Base-by-base conservation (phyloP, 257 asterid genomes). In the Penstemon barbatus region DNA sequence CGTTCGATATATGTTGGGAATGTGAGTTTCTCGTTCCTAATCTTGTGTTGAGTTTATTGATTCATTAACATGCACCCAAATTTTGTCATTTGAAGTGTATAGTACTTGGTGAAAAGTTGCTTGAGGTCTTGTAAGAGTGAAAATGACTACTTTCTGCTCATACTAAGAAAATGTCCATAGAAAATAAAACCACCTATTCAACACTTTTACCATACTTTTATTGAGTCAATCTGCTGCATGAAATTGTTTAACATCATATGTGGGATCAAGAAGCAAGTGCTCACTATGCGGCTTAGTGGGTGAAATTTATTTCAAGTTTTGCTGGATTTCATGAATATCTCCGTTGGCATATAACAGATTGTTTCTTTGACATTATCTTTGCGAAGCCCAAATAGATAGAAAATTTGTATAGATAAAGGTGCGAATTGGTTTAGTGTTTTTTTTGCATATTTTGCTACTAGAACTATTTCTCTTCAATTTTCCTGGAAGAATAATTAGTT, bases 1-100 rank as follows among this genome's bases (percentile, higher is more conserved):
- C 91, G 96, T 52, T 91, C 97, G 13, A 85, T 91, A 74, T 89
- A 85, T 81, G 96, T 91, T 68, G 97, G 97, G 38, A 91, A 91
- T 78, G 97, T 91, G 81, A 89, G 97, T 73, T 70, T 75, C 71
- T 56, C 52, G 72, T 44, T 71, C 76, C 72, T 41, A 66, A 41
- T 69, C 48, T 57, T 63, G 3, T 52, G 19, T 69, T 49, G 12
- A 38, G 50, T 74, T 62, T 61, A 52, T 61, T 63, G 38, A 36
- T 61, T 51, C 37, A 33, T 39, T 53, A 46, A 18, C 57, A 63
- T 62, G 45, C 6, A 25, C 33, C 2, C 2, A 40, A 52, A 36
- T 66, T 19, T 50, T 65, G 38, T 66, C 36, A 36, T 45, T 13
- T 53, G 46, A 40, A 41, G 49, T 1, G 45, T 71, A 5, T 7